phyloP scores from a whole-genome alignment of 192 early-diverging fungal genomes.

The Backusella australiensis region DNA sequence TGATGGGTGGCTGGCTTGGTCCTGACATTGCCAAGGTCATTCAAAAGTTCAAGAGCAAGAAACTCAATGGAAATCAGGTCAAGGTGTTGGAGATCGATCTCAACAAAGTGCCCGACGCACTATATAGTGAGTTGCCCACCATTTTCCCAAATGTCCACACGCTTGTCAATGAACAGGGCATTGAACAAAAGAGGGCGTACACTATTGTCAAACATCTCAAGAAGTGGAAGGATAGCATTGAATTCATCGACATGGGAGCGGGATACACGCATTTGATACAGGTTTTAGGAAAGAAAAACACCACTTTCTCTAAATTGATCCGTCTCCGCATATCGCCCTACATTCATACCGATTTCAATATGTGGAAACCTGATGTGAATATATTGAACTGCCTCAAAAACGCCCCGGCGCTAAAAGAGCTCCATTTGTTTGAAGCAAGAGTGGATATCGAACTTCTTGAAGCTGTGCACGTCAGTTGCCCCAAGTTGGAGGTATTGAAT shows the following conservation, averaged over 20 bases:
- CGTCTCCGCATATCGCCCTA: not conserved
- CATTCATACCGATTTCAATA: not conserved
- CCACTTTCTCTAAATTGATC: not conserved
- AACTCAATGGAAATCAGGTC: not conserved
- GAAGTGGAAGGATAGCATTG: not conserved
- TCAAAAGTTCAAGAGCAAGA: not conserved
- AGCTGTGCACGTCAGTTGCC: not conserved
- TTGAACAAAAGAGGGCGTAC: not conserved
- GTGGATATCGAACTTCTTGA: not conserved
- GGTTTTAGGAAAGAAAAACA: not conserved
- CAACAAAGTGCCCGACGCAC: not conserved
- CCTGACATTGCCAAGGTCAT: not conserved
- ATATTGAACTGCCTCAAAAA: not conserved
- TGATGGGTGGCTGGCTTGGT: not conserved
- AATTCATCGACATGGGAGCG: not conserved
- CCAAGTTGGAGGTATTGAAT: not conserved
- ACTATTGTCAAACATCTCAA: not conserved
- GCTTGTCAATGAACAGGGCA: not conserved
- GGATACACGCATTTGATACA: not conserved
- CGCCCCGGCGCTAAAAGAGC: not conserved
- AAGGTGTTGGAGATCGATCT: not conserved
- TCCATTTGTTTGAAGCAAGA: not conserved
- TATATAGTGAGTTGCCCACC: not conserved
- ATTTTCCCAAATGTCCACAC: not conserved
- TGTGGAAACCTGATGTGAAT: not conserved